Conservation (phyloP, 139 green algal genomes). For the Coelastrella sp. region DNA sequence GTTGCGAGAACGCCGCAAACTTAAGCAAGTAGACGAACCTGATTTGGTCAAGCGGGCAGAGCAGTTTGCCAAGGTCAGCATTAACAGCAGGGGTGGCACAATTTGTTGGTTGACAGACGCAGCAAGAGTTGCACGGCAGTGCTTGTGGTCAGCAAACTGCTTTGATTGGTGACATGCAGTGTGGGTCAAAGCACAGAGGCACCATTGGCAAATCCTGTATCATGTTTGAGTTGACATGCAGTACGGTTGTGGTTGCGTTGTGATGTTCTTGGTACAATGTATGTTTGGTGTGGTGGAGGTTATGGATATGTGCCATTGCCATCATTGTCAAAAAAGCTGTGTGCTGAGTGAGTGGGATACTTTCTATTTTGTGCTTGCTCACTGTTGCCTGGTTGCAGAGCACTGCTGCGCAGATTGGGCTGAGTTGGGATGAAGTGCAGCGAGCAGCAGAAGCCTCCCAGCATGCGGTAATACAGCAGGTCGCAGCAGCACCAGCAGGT, state of each 20-base stretch:
- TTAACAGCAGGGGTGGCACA: background rate
- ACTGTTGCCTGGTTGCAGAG: slow-evolving; percentile 1
- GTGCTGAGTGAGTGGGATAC: too few relatives aligned
- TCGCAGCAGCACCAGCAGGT: slow-evolving; percentile 2
- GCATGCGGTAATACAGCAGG: background rate
- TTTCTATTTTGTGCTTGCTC: too few relatives aligned
- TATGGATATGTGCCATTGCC: too few relatives aligned
- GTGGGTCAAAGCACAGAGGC: too few relatives aligned
- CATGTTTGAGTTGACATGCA: too few relatives aligned
- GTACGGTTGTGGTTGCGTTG: too few relatives aligned
- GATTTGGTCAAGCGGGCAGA: slow-evolving; percentile 70
- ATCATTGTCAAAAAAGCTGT: too few relatives aligned
- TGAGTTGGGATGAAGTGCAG: slow-evolving; percentile 58
- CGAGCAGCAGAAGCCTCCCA: slow-evolving; percentile 53
- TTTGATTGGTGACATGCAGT: too few relatives aligned
- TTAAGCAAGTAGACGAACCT: slow-evolving; percentile 67
- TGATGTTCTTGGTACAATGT: too few relatives aligned
- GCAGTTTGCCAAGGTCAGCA: slow-evolving; percentile 71
- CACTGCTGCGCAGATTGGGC: slow-evolving; percentile 48
- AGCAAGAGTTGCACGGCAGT: background rate
- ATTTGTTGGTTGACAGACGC: background rate
- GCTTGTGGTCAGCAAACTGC: background rate
- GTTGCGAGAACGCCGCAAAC: slow-evolving; percentile 60
- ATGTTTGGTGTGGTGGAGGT: too few relatives aligned
- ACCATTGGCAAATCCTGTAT: too few relatives aligned